Evolutionary conservation across 495 filamentous ascomycete genomes (phyloP), one percentile per base, ranked within the genome.

Genomic region (Talaromyces liani): DNA sequence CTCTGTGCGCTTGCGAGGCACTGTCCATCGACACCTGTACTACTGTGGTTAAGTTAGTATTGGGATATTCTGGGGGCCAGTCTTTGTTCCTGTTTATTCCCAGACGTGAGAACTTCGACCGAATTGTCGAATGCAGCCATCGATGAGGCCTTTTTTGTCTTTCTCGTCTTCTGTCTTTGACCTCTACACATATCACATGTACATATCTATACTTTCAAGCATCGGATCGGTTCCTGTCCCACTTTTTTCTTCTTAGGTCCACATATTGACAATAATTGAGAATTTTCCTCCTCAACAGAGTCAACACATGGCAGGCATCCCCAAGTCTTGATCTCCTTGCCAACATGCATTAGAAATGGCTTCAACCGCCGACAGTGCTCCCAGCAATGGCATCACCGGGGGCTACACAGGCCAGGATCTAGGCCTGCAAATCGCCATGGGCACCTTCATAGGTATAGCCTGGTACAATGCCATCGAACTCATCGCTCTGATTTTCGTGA

Each of bases 401-500:
- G 74, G 71, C 61, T 77, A 77, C 61, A 70, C 64, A 24, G 76
- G 75, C 53, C 41, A 67, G 25, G 70, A 68, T 51, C 62, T 79
- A 59, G 72, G 68, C 12, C 70, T 79, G 64, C 51, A 75, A 53
- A 81, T 81, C 72, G 75, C 77, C 67, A 85, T 85, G 67, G 80
- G 78, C 22, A 83, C 80, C 24, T 79, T 85, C 55, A 73, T 78
- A 24, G 82, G 77, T 27, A 70, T 85, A 56, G 79, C 80, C 31
- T 82, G 79, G 76, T 85, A 82, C 66, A 82, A 85, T 64, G 78
- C 81, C 55, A 74, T 83, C 53, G 82, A 85, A 58, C 76, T 85
- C 56, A 77, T 81, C 64, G 68, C 81, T n/a, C 78, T 81, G 24
- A 77, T 84, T 64, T 84, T 82, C 66, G 72, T 85, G 58, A 80